phyloP scores from a whole-genome alignment of 805 yeast genomes.

The Metschnikowia proteae region DNA sequence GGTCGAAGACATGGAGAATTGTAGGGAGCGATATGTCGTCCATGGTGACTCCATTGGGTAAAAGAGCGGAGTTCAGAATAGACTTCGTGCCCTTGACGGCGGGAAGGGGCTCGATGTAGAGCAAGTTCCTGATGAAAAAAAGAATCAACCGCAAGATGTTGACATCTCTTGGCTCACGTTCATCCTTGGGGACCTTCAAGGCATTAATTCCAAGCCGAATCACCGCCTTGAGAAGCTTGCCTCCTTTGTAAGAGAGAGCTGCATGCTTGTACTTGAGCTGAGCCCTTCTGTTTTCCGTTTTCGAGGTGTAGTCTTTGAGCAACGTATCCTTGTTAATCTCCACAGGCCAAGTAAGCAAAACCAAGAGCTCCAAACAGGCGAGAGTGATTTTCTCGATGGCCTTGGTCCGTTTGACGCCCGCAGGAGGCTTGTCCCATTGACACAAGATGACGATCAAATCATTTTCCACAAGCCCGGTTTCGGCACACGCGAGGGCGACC shows the following conservation, averaged over 20 bases:
- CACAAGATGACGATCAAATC: slow-evolving; percentile 74
- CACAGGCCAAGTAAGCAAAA: slow-evolving; percentile 83
- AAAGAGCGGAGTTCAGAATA: slow-evolving; percentile 29
- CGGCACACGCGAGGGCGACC: slow-evolving; percentile 86
- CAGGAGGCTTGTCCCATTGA: slow-evolving; percentile 57
- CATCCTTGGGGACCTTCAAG: slow-evolving; percentile 45
- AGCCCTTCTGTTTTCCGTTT: slow-evolving; percentile 46
- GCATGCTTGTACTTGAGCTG: slow-evolving; percentile 71
- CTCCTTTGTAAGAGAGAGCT: slow-evolving; percentile 54
- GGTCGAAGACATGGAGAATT: slow-evolving; percentile 55
- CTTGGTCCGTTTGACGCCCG: slow-evolving; percentile 18
- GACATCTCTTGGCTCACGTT: slow-evolving; percentile 68
- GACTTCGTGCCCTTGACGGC: slow-evolving; percentile 46
- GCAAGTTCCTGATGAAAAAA: slow-evolving; percentile 71
- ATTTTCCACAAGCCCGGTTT: slow-evolving; percentile 64
- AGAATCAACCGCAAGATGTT: slow-evolving; percentile 69
- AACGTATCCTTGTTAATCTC: slow-evolving; percentile 50
- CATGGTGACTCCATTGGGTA: slow-evolving; percentile 54
- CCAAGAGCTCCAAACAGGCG: slow-evolving; percentile 73
- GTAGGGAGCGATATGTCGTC: slow-evolving; percentile 68
- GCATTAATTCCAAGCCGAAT: slow-evolving; percentile 66
- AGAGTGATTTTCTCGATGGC: slow-evolving; percentile 60
- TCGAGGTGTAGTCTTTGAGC: slow-evolving; percentile 48
- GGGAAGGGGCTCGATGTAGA: slow-evolving; percentile 70
- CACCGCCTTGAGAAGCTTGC: slow-evolving; percentile 63